A percentile compares a stretch with the other conserved stretches of the same genome.
These are phyloP conservation scores for Alternaria sp. DNA, from an alignment of 2,329 filamentous ascomycete genomes.

Conservation along the genomic window DNA sequence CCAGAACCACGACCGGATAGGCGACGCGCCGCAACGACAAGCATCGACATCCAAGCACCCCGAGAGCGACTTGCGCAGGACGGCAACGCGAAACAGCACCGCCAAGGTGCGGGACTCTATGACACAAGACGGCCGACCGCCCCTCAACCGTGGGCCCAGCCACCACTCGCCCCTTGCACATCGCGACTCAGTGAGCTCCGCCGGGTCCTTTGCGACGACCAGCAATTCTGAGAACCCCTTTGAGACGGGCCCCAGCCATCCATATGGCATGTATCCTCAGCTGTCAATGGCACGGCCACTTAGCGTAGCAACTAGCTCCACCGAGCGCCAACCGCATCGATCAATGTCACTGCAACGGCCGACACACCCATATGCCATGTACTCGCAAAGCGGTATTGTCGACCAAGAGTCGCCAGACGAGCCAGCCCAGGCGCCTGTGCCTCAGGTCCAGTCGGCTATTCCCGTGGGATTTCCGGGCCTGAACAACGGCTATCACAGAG, in stretches of 20 bases:
- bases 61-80: conserved; percentile 39
- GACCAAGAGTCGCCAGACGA: conserved; percentile 39
- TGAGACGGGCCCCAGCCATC: conserved; percentile 79
- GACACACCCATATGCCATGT: conserved; percentile 86
- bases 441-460: conserved; percentile 56
- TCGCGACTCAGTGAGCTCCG: conserved; percentile 49
- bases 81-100: conserved; percentile 50
- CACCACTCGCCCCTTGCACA: conserved; percentile 40
- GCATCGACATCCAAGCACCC: conserved; percentile 30
- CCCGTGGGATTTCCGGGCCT: conserved; percentile 79
- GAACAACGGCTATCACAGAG: conserved; percentile 72
- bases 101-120: conserved; percentile 42
- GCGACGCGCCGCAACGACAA: conserved; percentile 32
- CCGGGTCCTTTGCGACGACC: conserved; percentile 54
- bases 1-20: conserved; percentile 36
- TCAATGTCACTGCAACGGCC: conserved; percentile 71
- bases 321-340: conserved; percentile 65
- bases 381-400: conserved; percentile 78
- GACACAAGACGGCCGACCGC: conserved; percentile 32
- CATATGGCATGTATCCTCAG: conserved; percentile 86
- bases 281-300: conserved; percentile 63
- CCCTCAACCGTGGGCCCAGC: conserved; percentile 35
- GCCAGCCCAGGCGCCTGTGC: conserved; percentile 43
- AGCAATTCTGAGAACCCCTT: conserved; percentile 69
- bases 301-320: conserved; percentile 77